Evolutionary conservation across 2,329 filamentous ascomycete species (phyloP).

Genomic region (Ophiosphaerella korrae): DNA sequence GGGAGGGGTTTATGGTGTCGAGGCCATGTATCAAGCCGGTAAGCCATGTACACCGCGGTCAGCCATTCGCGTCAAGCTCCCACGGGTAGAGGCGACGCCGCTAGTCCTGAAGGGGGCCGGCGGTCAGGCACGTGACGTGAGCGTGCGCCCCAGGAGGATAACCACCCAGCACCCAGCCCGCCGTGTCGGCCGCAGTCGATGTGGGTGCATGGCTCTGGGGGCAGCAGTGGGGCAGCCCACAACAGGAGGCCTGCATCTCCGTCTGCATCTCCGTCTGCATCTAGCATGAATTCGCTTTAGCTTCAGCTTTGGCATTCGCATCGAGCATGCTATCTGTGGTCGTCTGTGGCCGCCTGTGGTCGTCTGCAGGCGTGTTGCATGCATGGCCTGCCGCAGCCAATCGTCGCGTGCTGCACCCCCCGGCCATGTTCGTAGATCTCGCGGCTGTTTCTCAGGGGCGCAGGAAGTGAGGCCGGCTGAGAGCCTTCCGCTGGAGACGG

Average conservation of each 20-base stretch:
- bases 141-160: too few relatives aligned
- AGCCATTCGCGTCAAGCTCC: conserved; percentile 8
- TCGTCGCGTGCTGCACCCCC: conserved; percentile 1
- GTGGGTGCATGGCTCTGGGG: too few relatives aligned
- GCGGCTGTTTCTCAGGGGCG: conserved; percentile 17
- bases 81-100: neutral
- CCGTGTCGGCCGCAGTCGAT: too few relatives aligned
- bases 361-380: conserved; percentile 1
- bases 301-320: too few relatives aligned
- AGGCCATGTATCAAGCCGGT: neutral
- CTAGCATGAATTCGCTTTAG: too few relatives aligned
- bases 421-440: conserved; percentile 16
- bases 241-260: too few relatives aligned
- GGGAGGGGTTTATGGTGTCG: neutral
- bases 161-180: too few relatives aligned
- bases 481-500: neutral
- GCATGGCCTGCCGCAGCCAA: conserved; percentile 18
- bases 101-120: conserved; percentile 18
- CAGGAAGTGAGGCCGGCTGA: conserved; percentile 7
- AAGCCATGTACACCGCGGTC: conserved; percentile 1
- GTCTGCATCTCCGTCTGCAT: too few relatives aligned
- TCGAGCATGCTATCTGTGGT: too few relatives aligned
- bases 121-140: conserved; percentile 19
- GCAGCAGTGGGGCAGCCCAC: too few relatives aligned
- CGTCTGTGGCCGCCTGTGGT: neutral